Base-by-base conservation (phyloP, 2,329 filamentous ascomycete species). In the Ascochyta lentis region DNA sequence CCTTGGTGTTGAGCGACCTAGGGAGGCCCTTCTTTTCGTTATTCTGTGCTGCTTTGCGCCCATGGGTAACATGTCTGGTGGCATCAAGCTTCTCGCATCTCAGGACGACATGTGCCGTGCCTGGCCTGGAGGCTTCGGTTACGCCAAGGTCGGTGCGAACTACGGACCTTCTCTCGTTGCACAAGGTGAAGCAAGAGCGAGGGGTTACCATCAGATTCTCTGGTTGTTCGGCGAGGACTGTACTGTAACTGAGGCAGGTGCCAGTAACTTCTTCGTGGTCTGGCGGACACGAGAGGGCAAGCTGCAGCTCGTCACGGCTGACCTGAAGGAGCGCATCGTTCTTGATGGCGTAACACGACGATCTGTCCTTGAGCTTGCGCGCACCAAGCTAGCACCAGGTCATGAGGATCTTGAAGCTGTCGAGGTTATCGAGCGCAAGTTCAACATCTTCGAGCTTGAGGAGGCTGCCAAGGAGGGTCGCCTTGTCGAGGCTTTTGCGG, bases 101-200 rank as follows among this genome's bases (percentile, higher is more conserved):
- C 84, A 86, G 51, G 87, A 93, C 63, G 91, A 96, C 75, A 91
- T 89, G 81, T 87, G 96, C 54, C 89, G 93, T 63, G 92, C 93
- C 12, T 97, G 93, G 93, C 92, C 91, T 19, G 93, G 93, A 58
- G 93, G 94, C 9, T 96, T 96, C 74, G 93, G 93, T 0, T 93
- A 89, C 71, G 92, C 92, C 58, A 97, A 97, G 79, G 85, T 97
- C 31, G 93, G 93, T 50, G 93, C 93, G 58, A 97, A 96, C 81
- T 97, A 96, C 76, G 93, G 93, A 0, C 93, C 93, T 16, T 88
- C 86, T 19, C 82, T 97, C 49, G 82, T 91, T 49, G 90, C 91
- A 3, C 92, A 92, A 44, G 83, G 83, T 16, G 89, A 93, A 75
- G 93, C 93, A 3, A 80, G 87, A 52, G 80, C 79, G 10, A 79